Conservation (phyloP, 306 rosid genomes). For the Arachis hypogaea region DNA sequence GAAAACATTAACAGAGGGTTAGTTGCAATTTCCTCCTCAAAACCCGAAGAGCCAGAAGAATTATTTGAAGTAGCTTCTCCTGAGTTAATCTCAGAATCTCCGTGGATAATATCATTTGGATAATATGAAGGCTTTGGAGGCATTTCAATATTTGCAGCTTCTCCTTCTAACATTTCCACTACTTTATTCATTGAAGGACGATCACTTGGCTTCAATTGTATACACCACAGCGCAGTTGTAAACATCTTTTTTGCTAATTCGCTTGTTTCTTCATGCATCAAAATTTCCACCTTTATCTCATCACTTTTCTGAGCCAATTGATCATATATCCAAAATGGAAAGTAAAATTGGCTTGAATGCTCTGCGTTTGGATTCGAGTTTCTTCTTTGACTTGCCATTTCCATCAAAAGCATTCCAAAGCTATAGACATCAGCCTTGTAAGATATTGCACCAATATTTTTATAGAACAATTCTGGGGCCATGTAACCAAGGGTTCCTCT, state of each 20-base stretch:
- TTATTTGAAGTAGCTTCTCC: not conserved
- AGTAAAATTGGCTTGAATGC: slow-evolving; percentile 18
- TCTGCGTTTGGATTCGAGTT: not conserved
- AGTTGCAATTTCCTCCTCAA: not conserved
- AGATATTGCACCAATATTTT: not conserved
- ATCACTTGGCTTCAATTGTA: slow-evolving; percentile 39
- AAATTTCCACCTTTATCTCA: not conserved
- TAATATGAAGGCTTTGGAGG: slow-evolving; percentile 40
- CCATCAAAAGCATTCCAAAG: slow-evolving; percentile 17
- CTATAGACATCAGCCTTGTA: slow-evolving; percentile 21
- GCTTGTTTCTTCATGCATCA: not conserved
- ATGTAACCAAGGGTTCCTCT: slow-evolving; percentile 7
- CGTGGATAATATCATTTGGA: not conserved
- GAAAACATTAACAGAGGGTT: not conserved
- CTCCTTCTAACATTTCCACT: slow-evolving; percentile 43
- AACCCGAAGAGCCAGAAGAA: not conserved
- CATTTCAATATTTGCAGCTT: slow-evolving; percentile 20
- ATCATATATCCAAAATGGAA: slow-evolving; percentile 2
- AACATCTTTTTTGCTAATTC: slow-evolving; percentile 28
- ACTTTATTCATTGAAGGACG: slow-evolving; percentile 49
- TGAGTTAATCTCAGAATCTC: not conserved
- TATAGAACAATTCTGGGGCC: not conserved
- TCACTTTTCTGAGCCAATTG: not conserved
- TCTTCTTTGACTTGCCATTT: slow-evolving; percentile 3
- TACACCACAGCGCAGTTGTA: slow-evolving; percentile 47